Evolutionary conservation across 768 basidiomycete species (phyloP), one percentile per base, ranked within the genome.

Genomic region (Macrolepiota fuliginosa): DNA sequence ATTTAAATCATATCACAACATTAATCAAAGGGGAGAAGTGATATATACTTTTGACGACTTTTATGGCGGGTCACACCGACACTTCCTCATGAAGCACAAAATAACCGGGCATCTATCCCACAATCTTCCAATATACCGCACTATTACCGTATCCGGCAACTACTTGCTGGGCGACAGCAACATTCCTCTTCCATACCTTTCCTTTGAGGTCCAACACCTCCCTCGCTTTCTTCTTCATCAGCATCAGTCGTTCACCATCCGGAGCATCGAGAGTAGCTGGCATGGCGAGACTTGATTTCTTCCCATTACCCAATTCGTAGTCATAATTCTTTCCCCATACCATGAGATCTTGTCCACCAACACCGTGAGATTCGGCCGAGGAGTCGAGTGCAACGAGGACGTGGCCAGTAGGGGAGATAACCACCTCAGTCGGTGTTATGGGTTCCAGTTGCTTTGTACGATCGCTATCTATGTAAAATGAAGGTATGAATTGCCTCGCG

Each of bases 301-400:
- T 89, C 39, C 90, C 90, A 67, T 85, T 90, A 11, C 91, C 91
- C 3, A 92, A 79, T 70, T 93, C 90, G 62, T 82, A 88, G 36
- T 88, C 83, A 51, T 85, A 81, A 66, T 91, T 92, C 61, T 80
- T 79, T 1, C 92, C 92, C 90, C 89, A 93, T 0, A 78, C 81
- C 47, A 88, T 71, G 39, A 93, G 73, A 71, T 93, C 92, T 54
- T 84, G 81, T 1, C 88, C 86, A 13, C 79, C 81, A 42, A 82
- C 81, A 11, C 78, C 76, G 3, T 77, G 81, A 3, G 82, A 71
- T 17, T 67, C 80, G 15, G 77, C 76, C 4, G 73, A 67, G 7
- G 91, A 90, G 63, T 92, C 85, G 49, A 96, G 75, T 9, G 90
- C 84, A 47, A 89, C 78, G 27, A 94, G 77, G 54, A 91, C 83